Evolutionary conservation across 805 yeast species (phyloP), one percentile per base, ranked within the genome.

Genomic region (Yarrowia deformans): DNA sequence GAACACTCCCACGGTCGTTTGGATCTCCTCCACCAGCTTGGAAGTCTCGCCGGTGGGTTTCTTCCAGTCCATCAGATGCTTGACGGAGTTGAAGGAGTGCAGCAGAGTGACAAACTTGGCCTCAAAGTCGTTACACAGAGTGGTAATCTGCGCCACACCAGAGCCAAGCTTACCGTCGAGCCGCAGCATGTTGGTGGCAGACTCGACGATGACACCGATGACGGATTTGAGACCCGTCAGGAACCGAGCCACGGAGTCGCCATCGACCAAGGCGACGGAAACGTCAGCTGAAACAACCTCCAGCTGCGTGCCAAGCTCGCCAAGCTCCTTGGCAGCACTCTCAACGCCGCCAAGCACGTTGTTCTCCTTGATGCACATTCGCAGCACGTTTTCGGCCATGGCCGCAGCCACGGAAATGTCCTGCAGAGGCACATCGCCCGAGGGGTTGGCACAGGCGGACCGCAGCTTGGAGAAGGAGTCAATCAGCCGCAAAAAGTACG

Each of bases 391-490:
- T 10, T 63, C 68, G 56, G 68, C 56, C 55, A 68, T 46, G 12
- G 55, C 23, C 40, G 42, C 10, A 39, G 50, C 35, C 72, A 72
- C 0, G 73, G 39, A 48, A 48, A 63, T 19, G 56, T 63, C 68
- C 1, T 49, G 45, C 1, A 48, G 84, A 3, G 97, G 95, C 32
- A 91, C 87, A 73, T 92, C 98, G 8, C 86, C 89, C 9, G 88
- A 84, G 14, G 88, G 85, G 14, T 81, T 81, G 1, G 86, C 77
- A 12, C 88, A 87, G 1, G 90, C 80, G 19, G 88, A 84, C 74
- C 97, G 84, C 69, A 94, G 79, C 56, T 94, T 82, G 3, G 98
- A 98, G 54, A 94, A 78, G 35, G 93, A 75, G 73, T 95, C 98
- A 45, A 95, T 78, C 9, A 91, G 77, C 70, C 91, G 83, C 80